These are phyloP conservation scores for Ustilago nuda DNA, from an alignment of 1,284 basidiomycete species.

Conservation along the genomic window DNA sequence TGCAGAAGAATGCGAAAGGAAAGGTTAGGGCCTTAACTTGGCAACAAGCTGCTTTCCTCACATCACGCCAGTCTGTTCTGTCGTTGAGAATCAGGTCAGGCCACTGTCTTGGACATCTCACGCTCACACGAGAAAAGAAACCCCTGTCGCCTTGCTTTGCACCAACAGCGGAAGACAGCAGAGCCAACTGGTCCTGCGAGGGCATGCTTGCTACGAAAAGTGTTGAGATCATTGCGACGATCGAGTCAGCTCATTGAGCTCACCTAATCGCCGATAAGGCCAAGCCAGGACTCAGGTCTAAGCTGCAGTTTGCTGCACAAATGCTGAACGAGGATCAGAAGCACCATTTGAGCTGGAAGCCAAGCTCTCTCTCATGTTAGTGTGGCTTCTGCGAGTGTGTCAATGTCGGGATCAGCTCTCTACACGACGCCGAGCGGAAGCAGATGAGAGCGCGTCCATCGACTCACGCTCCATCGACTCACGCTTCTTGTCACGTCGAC, in stretches of 20 bases:
- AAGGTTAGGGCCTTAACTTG: too few species aligned
- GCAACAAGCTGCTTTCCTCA: not conserved
- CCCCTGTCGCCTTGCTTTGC: not conserved
- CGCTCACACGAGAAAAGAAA: not conserved
- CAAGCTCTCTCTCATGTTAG: not conserved
- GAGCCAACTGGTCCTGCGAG: not conserved
- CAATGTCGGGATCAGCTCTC: not conserved
- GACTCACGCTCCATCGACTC: not conserved
- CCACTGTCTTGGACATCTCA: not conserved
- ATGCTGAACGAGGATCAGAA: conserved; percentile 15
- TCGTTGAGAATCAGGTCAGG: not conserved
- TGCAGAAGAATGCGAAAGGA: not conserved
- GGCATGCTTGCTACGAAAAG: not conserved
- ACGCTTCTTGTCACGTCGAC: not conserved
- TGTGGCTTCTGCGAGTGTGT: not conserved
- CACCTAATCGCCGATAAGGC: not conserved
- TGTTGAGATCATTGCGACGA: not conserved
- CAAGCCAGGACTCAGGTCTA: not conserved
- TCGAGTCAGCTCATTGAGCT: conserved; percentile 9
- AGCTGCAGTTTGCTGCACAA: conserved; percentile 19
- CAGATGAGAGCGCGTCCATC: not conserved
- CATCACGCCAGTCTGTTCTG: not conserved
- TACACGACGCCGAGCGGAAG: conserved; percentile 17
- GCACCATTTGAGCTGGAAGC: not conserved
- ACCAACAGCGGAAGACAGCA: not conserved